Percentiles rank a stretch among this genome's conserved stretches.
Evolutionary conservation across 192 early-diverging fungal genomes (phyloP).

Genomic region (Coemansia sp.): DNA sequence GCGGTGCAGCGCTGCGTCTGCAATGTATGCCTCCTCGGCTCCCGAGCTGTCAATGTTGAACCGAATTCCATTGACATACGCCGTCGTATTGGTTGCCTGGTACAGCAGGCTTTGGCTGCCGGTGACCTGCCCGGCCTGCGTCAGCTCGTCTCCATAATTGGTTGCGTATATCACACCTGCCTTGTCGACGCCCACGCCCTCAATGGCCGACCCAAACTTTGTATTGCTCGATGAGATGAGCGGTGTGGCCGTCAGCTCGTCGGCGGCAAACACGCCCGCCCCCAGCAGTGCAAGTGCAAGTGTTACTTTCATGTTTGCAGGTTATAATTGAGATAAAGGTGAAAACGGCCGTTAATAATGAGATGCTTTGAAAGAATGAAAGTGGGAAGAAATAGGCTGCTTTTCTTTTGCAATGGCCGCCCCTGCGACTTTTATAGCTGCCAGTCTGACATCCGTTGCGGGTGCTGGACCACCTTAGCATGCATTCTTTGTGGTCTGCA

Average conservation of each 20-base stretch:
- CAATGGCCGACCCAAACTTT: constrained; percentile 54
- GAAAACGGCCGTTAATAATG: not conserved
- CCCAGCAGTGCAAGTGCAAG: constrained; percentile 10
- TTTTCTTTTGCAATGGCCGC: not conserved
- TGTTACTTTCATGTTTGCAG: constrained; percentile 7
- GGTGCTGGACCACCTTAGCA: no score
- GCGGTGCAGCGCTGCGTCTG: constrained; percentile 40
- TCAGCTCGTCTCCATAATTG: constrained; percentile 31
- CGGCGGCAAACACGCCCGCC: constrained; percentile 6
- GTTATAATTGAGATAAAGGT: not conserved
- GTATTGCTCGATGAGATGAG: constrained; percentile 27
- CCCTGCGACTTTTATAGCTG: no score
- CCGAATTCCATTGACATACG: constrained; percentile 56
- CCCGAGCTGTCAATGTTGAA: constrained; percentile 29
- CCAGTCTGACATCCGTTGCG: no score
- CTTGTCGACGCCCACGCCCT: constrained; percentile 57
- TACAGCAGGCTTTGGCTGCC: constrained; percentile 26
- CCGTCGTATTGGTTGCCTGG: constrained; percentile 12
- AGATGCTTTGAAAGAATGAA: not conserved
- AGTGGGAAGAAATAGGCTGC: not conserved
- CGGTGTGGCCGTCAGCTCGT: constrained; percentile 18
- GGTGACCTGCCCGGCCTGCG: constrained; percentile 13
- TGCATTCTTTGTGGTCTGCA: not conserved
- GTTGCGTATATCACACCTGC: constrained; percentile 55
- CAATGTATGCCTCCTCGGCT: constrained; percentile 41